phyloP scores from a whole-genome alignment of 2,329 filamentous ascomycete genomes.

The Xylariomycetidae sp. region DNA sequence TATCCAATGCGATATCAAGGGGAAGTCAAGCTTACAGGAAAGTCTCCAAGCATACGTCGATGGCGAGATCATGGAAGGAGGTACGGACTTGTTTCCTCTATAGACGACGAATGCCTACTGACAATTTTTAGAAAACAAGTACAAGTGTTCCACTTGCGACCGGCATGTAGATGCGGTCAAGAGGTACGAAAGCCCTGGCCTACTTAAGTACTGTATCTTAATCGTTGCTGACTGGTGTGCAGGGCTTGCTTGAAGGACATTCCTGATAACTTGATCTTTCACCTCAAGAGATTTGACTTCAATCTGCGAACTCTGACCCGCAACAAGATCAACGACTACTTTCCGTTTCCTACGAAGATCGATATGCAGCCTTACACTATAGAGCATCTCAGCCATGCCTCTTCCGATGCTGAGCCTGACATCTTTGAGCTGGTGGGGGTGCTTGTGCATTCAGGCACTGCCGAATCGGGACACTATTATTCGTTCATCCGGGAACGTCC shows the following conservation, averaged over 20 bases:
- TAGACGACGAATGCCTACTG: conserved; percentile 9
- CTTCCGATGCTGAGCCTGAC: conserved; percentile 55
- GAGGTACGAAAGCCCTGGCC: conserved; percentile 41
- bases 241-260: conserved; percentile 88
- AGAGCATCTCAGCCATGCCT: conserved; percentile 66
- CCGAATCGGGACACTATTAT: conserved; percentile 95
- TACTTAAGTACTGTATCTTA: background rate
- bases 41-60: conserved; percentile 94
- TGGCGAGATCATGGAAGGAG: conserved; percentile 92
- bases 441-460: conserved; percentile 86
- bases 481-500: conserved; percentile 85
- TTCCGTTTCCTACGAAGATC: conserved; percentile 76
- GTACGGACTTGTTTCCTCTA: conserved; percentile 32
- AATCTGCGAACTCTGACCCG: conserved; percentile 70
- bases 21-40: conserved; percentile 75
- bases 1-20: conserved; percentile 94
- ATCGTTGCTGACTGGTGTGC: conserved; percentile 11
- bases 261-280: conserved; percentile 91
- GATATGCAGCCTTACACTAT: conserved; percentile 88
- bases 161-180: conserved; percentile 90
- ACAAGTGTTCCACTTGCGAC: conserved; percentile 89
- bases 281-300: conserved; percentile 84
- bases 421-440: conserved; percentile 92
- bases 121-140: conserved; percentile 72
- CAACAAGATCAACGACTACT: conserved; percentile 93